These are phyloP conservation scores for Parastagonospora avenae DNA, from an alignment of 2,329 filamentous ascomycete species.

Conservation along the genomic window DNA sequence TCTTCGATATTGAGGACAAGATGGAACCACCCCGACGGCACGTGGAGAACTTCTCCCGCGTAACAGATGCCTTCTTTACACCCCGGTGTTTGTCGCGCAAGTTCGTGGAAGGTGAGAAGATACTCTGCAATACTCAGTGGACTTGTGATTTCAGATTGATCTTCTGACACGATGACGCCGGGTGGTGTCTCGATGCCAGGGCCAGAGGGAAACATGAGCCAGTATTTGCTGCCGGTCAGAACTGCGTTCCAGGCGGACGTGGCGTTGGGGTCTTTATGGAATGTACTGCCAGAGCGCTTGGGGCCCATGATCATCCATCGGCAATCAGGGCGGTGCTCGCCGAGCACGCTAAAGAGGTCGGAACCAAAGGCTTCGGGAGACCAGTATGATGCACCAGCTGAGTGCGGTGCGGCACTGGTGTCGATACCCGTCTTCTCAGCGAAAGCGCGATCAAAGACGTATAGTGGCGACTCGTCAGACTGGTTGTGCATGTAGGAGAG, in stretches of 20 bases:
- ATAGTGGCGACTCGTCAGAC: constrained; percentile 85
- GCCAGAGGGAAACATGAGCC: constrained; percentile 94
- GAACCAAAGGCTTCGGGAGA: constrained; percentile 82
- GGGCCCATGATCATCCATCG: constrained; percentile 94
- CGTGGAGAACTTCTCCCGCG: constrained; percentile 85
- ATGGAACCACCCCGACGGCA: constrained; percentile 97
- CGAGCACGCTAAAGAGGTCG: constrained; percentile 82
- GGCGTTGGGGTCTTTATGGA: constrained; percentile 81
- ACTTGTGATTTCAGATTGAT: constrained; percentile 90
- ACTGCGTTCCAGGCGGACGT: constrained; percentile 94
- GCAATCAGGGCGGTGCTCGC: constrained; percentile 78
- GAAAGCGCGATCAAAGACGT: constrained; percentile 88
- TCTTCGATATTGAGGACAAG: constrained; percentile 87
- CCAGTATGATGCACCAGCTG: constrained; percentile 67
- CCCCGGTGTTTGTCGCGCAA: constrained; percentile 75
- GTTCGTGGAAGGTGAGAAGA: constrained; percentile 85
- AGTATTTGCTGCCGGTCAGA: constrained; percentile 88
- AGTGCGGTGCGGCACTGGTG: constrained; percentile 56
- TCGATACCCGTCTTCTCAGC: constrained; percentile 80
- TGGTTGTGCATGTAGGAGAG: constrained; percentile 79
- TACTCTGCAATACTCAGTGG: constrained; percentile 97
- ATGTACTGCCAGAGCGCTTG: constrained; percentile 85
- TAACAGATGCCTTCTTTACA: constrained; percentile 86
- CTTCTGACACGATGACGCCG: constrained; percentile 85
- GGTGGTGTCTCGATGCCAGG: constrained; percentile 69